phyloP scores from a whole-genome alignment of 2,329 filamentous ascomycete genomes.

The Colletotrichum sp. region DNA sequence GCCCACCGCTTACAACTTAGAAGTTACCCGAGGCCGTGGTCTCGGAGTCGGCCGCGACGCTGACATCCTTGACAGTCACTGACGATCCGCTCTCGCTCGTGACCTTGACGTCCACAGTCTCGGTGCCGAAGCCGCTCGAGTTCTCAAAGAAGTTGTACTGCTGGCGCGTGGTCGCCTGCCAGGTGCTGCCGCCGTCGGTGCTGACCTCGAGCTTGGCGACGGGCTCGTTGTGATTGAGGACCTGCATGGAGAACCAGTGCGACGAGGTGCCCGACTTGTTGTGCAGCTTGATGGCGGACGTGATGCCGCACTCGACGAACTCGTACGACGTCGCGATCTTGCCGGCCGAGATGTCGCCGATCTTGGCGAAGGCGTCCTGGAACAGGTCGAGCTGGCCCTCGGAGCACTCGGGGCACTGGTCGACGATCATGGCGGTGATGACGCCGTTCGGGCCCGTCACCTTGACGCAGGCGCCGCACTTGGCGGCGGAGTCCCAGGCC shows the following conservation, averaged over 20 bases:
- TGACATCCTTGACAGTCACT: constrained; percentile 57
- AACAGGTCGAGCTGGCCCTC: constrained; percentile 49
- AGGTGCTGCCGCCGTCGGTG: constrained; percentile 62
- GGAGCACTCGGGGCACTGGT: constrained; percentile 48
- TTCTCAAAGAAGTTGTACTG: constrained; percentile 70
- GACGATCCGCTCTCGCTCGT: constrained; percentile 57
- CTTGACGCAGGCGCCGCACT: constrained; percentile 67
- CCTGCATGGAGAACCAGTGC: constrained; percentile 57
- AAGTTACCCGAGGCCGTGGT: constrained; percentile 38
- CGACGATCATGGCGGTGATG: constrained; percentile 67
- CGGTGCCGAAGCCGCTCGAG: constrained; percentile 57
- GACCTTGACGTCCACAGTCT: constrained; percentile 59
- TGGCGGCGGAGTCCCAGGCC: constrained; percentile 59
- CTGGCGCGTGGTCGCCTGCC: constrained; percentile 59
- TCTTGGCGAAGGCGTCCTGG: constrained; percentile 42
- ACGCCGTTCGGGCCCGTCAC: constrained; percentile 64
- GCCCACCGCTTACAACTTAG: background rate
- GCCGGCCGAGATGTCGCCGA: constrained; percentile 39
- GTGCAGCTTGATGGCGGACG: constrained; percentile 43
- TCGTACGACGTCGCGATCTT: constrained; percentile 40
- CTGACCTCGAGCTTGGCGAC: constrained; percentile 65
- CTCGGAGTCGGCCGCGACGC: constrained; percentile 37
- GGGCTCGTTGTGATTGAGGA: constrained; percentile 65
- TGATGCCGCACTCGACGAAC: constrained; percentile 46
- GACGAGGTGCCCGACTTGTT: constrained; percentile 49